These are phyloP conservation scores for Lichtheimia ramosa DNA, from an alignment of 371 early-diverging fungal species.

Conservation along the genomic window DNA sequence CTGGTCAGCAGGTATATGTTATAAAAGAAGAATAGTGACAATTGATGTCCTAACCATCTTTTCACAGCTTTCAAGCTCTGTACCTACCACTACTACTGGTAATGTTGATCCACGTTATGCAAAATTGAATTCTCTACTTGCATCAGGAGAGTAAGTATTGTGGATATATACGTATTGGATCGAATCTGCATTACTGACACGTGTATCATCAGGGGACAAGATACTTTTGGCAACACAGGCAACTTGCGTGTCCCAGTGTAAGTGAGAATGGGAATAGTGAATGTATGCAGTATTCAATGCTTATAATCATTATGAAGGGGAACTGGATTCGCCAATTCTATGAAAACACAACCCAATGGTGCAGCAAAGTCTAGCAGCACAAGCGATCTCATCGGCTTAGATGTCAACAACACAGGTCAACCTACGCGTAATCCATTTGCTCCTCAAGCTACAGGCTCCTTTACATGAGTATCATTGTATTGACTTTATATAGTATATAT, in stretches of 20 bases:
- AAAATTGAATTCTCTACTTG: slow-evolving; percentile 20
- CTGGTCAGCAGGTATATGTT: no score
- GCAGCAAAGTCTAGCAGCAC: slow-evolving; percentile 5
- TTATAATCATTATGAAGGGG: slow-evolving; percentile 20
- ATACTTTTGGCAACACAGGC: slow-evolving; percentile 55
- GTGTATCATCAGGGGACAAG: slow-evolving; percentile 43
- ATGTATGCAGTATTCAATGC: not conserved
- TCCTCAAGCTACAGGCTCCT: no score
- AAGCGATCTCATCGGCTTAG: slow-evolving; percentile 7
- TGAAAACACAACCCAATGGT: slow-evolving; percentile 14
- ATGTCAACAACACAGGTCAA: no score
- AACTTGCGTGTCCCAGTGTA: slow-evolving; percentile 48
- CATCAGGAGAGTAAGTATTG: slow-evolving; percentile 21
- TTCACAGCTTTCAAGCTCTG: no score
- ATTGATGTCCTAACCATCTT: no score
- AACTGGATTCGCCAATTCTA: slow-evolving; percentile 33
- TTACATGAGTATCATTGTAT: no score
- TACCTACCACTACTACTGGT: not conserved
- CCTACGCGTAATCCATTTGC: no score
- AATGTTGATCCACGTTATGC: slow-evolving; percentile 12
- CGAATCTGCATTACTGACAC: not conserved
- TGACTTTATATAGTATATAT: no score
- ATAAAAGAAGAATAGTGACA: no score
- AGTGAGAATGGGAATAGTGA: slow-evolving; percentile 9
- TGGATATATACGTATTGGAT: no score